phyloP scores from a whole-genome alignment of 768 basidiomycete genomes.

The Leccinum boreale region DNA sequence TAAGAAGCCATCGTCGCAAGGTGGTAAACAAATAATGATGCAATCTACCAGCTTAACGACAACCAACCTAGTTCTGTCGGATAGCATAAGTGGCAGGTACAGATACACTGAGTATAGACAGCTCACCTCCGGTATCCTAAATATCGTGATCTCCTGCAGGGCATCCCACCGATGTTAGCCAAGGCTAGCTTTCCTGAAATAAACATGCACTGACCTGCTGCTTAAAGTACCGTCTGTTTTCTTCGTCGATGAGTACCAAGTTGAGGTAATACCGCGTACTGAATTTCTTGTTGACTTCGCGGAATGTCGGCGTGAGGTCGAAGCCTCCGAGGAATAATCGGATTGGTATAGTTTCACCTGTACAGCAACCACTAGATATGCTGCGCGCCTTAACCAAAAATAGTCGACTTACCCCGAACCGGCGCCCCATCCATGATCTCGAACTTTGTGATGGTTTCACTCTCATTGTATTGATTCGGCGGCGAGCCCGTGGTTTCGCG shows the following conservation, averaged over 20 bases:
- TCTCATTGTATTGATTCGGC: slow-evolving; percentile 99
- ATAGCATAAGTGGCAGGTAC: slow-evolving; percentile 1
- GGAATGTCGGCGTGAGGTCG: slow-evolving; percentile 97
- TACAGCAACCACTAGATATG: not conserved
- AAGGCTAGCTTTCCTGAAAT: not conserved
- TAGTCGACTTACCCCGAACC: slow-evolving; percentile 63
- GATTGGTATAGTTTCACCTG: slow-evolving; percentile 98
- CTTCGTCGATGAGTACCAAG: slow-evolving; percentile 95
- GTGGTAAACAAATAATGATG: slow-evolving; percentile 5
- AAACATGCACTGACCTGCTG: slow-evolving; percentile 62
- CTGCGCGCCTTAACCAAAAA: not conserved
- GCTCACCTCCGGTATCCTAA: slow-evolving; percentile 83
- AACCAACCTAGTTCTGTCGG: slow-evolving; percentile 34
- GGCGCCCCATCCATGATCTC: slow-evolving; percentile 78
- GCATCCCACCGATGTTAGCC: not conserved
- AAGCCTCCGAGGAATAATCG: slow-evolving; percentile 97
- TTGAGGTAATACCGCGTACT: slow-evolving; percentile 96
- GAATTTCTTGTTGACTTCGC: slow-evolving; percentile 99
- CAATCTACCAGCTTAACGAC: slow-evolving; percentile 1
- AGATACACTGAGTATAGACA: not conserved
- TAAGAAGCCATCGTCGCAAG: not conserved
- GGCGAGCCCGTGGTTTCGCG: slow-evolving; percentile 95
- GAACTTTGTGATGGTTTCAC: slow-evolving; percentile 98
- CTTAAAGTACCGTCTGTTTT: slow-evolving; percentile 97
- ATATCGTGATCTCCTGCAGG: slow-evolving; percentile 77